Conservation (phyloP, 208 protist species). For the Trypanosoma grayi region DNA sequence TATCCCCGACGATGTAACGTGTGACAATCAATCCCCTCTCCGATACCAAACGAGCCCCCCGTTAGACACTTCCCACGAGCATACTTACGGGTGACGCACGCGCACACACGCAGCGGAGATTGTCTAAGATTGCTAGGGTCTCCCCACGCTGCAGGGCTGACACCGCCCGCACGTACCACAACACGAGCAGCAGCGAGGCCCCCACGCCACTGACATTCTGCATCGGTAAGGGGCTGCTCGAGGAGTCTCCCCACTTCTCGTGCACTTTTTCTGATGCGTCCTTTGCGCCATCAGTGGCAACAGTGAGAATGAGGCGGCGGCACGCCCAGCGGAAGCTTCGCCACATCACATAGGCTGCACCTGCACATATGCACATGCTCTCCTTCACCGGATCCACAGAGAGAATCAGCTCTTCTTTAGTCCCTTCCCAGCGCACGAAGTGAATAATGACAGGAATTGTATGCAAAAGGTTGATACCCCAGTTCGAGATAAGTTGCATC, state of each 20-base stretch:
- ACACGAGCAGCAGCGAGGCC: constrained; percentile 39
- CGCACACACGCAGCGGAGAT: constrained; percentile 36
- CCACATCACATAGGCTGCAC: constrained; percentile 60
- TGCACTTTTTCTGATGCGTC: background rate
- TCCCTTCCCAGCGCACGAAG: constrained; percentile 43
- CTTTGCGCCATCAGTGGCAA: constrained; percentile 26
- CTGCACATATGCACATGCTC: constrained; percentile 65
- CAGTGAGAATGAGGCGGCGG: constrained; percentile 30
- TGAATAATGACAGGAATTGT: constrained; percentile 68
- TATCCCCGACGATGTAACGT: too few species aligned
- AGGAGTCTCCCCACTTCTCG: constrained; percentile 8
- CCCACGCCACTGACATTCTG: constrained; percentile 31
- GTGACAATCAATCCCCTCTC: too few species aligned
- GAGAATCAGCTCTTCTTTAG: constrained; percentile 27
- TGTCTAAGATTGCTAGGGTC: constrained; percentile 34
- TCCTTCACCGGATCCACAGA: constrained; percentile 56
- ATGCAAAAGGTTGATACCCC: constrained; percentile 55
- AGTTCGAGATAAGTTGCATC: constrained; percentile 65
- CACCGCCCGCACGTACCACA: constrained; percentile 61
- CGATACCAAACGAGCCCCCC: background rate
- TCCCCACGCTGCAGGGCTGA: constrained; percentile 57
- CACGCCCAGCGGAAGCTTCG: constrained; percentile 40
- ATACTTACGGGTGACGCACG: constrained; percentile 40
- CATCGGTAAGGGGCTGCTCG: background rate
- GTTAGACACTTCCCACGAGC: constrained; percentile 23